phyloP scores from a whole-genome alignment of 2,329 filamentous ascomycete genomes.

The Golovinomyces cichoracearum region DNA sequence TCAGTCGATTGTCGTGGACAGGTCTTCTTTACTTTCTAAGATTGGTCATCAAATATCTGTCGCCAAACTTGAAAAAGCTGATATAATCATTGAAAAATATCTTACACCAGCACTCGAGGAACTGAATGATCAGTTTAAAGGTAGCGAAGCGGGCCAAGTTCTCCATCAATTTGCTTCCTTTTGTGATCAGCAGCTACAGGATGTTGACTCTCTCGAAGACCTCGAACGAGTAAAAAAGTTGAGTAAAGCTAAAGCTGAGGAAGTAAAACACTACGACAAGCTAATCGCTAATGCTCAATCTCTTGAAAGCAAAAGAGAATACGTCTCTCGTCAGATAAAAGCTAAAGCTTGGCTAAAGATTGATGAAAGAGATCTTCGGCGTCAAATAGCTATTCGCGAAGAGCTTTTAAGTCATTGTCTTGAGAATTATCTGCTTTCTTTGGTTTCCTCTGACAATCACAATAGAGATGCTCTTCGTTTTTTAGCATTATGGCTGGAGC shows the following conservation, averaged over 20 bases:
- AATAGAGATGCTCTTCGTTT: constrained; percentile 80
- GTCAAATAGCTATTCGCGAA: constrained; percentile 48
- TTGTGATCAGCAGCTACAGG: constrained; percentile 81
- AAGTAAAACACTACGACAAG: constrained; percentile 47
- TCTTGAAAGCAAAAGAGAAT: constrained; percentile 27
- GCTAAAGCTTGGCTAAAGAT: constrained; percentile 77
- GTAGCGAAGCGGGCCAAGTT: constrained; percentile 57
- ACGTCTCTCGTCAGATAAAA: constrained; percentile 37
- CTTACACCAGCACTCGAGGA: constrained; percentile 63
- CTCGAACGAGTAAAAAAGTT: constrained; percentile 56
- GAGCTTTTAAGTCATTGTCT: constrained; percentile 71
- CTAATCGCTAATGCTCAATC: constrained; percentile 20
- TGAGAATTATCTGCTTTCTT: constrained; percentile 72
- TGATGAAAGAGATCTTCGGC: constrained; percentile 63
- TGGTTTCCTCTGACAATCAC: constrained; percentile 65
- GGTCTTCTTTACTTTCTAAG: constrained; percentile 59
- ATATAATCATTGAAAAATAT: constrained; percentile 68
- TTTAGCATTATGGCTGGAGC: constrained; percentile 79
- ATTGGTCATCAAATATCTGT: constrained; percentile 73
- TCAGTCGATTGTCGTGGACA: constrained; percentile 46
- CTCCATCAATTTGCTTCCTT: constrained; percentile 90
- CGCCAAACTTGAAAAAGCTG: constrained; percentile 71
- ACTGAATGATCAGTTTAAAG: constrained; percentile 39
- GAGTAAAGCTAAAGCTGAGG: constrained; percentile 53
- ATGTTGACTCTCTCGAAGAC: constrained; percentile 62